Base-by-base conservation (phyloP, 2,329 filamentous ascomycete species). In the Colletotrichum siamense region DNA sequence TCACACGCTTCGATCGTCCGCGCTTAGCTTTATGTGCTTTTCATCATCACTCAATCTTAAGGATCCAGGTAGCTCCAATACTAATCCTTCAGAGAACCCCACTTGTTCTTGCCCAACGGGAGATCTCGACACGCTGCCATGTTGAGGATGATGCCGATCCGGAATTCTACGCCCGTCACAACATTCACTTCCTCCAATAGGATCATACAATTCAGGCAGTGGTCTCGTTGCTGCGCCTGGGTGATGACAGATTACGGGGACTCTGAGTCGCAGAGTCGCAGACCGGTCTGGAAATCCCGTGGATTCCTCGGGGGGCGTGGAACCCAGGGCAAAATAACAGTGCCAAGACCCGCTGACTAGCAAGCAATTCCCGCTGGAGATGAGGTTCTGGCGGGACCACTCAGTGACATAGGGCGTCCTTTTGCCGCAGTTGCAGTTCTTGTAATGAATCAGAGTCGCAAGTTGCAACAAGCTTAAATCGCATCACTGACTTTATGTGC, bases 51-150 rank as follows among this genome's bases (percentile, higher is more conserved):
- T n/a, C 44, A 49, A 49, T 22, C 6, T 7, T 0, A n/a, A n/a
- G 6, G 0, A 7, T 22, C 9, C 1, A 49, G 5, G 3, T 49
- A 0, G 9, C 18, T 49, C n/a, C 0, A n/a, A 0, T 13, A 7
- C 0, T 4, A 8, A 1, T 49, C 4, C 0, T n/a, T n/a, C 0
- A 22, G 2, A 22, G n/a, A 7, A 7, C 5, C 1, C 44, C n/a
- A 0, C 18, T 22, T 22, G 9, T 49, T 0, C 6, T 6, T 1
- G 18, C 10, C 10, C n/a, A 49, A 0, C 10, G 10, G 44, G 4
- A 49, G n/a, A 49, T 49, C 10, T 22, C n/a, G 6, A 49, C 6
- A 22, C 6, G n/a, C n/a, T 49, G n/a, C 44, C 3, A 22, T 13
- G 2, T 13, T 4, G 44, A n/a, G 1, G 18, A 7, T 3, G 9